These are phyloP conservation scores for Ceratobasidium sp. DNA, from an alignment of 1,284 basidiomycete genomes.

Conservation along the genomic window DNA sequence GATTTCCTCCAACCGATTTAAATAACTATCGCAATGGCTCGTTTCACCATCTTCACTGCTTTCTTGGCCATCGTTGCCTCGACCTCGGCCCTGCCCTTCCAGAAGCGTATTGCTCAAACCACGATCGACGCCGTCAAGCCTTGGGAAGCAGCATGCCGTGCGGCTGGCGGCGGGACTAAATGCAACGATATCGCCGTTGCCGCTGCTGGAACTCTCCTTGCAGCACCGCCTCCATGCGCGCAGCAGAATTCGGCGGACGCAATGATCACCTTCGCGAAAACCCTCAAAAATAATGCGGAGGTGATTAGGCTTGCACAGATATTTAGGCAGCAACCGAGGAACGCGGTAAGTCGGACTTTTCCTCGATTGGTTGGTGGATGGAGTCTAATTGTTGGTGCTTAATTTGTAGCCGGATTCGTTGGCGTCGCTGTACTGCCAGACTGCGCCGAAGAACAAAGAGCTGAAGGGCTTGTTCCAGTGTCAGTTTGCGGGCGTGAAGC, in stretches of 20 bases:
- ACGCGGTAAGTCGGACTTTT: constrained; percentile 56
- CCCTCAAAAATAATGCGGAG: constrained; percentile 65
- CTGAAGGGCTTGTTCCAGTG: constrained; percentile 70
- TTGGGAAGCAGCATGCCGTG: constrained; percentile 63
- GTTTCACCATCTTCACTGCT: constrained; percentile 53
- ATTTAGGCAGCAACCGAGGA: constrained; percentile 72
- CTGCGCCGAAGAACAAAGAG: constrained; percentile 64
- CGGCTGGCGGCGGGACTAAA: background rate
- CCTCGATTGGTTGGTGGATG: constrained; percentile 39
- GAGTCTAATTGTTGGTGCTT: constrained; percentile 8
- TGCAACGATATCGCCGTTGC: constrained; percentile 37
- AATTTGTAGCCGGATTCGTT: constrained; percentile 61
- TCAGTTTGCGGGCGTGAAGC: constrained; percentile 66
- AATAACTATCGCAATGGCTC: constrained; percentile 50
- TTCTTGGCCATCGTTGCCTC: constrained; percentile 54
- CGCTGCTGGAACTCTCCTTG: constrained; percentile 34
- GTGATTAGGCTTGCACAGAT: constrained; percentile 64
- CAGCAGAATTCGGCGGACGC: constrained; percentile 73
- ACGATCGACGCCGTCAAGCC: constrained; percentile 60
- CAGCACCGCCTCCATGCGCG: constrained; percentile 59
- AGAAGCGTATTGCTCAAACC: constrained; percentile 64
- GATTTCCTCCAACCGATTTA: background rate
- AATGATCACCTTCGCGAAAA: constrained; percentile 73
- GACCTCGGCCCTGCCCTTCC: constrained; percentile 54
- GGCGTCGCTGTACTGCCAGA: constrained; percentile 66